Evolutionary conservation across 2,329 filamentous ascomycete species (phyloP).

Genomic region (Calonectria crousiana): DNA sequence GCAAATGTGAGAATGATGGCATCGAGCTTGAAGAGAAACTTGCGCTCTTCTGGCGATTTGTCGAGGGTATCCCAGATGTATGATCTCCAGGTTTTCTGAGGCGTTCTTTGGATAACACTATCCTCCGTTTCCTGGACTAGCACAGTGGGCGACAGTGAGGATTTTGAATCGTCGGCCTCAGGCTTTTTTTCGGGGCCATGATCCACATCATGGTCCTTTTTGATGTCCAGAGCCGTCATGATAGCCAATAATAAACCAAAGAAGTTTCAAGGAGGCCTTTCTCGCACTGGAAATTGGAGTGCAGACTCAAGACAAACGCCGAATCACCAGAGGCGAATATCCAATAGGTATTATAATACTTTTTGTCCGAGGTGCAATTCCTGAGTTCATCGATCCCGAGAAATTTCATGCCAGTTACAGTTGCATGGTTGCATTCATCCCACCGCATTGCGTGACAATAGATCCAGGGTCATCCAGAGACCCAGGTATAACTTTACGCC

Average conservation of each 20-base stretch:
- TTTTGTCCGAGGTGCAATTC: not conserved
- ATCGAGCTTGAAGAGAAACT: constrained; percentile 57
- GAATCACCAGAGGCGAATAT: not conserved
- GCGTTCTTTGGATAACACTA: constrained; percentile 4
- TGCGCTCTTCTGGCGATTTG: constrained; percentile 54
- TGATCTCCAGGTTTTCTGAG: constrained; percentile 51
- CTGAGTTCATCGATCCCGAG: not conserved
- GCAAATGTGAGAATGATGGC: constrained; percentile 52
- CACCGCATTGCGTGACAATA: constrained; percentile 17
- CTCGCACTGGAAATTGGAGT: not conserved
- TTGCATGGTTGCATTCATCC: constrained; percentile 7
- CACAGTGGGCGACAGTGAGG: not conserved
- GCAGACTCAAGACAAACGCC: not conserved
- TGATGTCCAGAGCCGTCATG: not conserved
- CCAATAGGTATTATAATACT: not conserved
- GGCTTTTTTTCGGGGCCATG: not conserved
- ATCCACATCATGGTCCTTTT: constrained; percentile 4
- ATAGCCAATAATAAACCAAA: not conserved
- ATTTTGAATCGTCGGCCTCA: not conserved
- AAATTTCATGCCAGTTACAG: not conserved
- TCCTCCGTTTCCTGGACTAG: not conserved
- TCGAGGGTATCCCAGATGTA: constrained; percentile 63
- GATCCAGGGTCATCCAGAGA: not conserved
- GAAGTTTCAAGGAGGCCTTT: not conserved
- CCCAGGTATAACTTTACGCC: not conserved